Evolutionary conservation across 116 monocot genomes (phyloP), one percentile per base, ranked within the genome.

Genomic region (Phalaenopsis hybrid): DNA sequence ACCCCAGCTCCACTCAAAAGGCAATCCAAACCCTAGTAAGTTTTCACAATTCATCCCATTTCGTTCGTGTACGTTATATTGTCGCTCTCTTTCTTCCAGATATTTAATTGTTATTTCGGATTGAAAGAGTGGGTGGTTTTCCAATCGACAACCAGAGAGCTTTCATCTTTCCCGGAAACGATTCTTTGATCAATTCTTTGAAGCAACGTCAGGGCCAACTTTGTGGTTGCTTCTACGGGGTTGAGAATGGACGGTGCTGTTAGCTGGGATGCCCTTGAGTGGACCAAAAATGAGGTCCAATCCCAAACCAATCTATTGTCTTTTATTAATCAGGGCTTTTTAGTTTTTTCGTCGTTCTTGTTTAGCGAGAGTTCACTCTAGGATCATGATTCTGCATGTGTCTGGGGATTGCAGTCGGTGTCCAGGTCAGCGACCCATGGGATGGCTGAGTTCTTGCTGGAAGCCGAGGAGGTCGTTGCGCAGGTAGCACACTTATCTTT

Each of bases 381-480:
- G 41, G 23, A 2, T 34, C n/a, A 51, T 78, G 0, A 34, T 51
- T 13, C 37, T 78, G 69, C 25, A 15, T 75, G 51, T 77, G 16
- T 15, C 44, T 37, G 49, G 23, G n/a, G 18, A 77, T 82, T 86
- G 81, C 84, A 90, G 90, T 80, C 85, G 33, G 57, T 87, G 77
- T 85, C 87, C 10, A 84, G 91, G 79, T 75, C 90, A 2, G 75
- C 85, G 37, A 77, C 86, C 9, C 84, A 92, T 68, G 88, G 85
- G 74, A 74, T 96, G 90, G 48, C 81, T 2, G 88, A 94, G 17
- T 92, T 94, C 81, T 87, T 96, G 65, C 79, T 96, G 51, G 94
- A 96, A 85, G 94, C 84, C 34, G 94, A 96, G 85, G 87, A 94
- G 68, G 92, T 96, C 43, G 74, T 92, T 76, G 86, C 77, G 28